phyloP scores from a whole-genome alignment of 257 asterid species.

The Solanum rostratum region DNA sequence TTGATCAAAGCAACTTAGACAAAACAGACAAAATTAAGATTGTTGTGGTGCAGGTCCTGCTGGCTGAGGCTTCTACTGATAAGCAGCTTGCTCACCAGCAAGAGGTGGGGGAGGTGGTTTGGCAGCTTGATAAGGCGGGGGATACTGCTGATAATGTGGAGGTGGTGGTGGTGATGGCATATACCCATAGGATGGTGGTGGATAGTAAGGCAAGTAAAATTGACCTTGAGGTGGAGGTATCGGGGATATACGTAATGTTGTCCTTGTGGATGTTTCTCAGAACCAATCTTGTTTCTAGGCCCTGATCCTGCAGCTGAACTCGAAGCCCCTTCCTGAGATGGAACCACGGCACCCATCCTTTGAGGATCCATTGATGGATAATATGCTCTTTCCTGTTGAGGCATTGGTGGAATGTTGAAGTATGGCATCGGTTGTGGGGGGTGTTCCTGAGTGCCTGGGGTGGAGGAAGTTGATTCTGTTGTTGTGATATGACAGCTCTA shows the following conservation, averaged over 20 bases:
- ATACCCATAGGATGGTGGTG: constrained; percentile 52
- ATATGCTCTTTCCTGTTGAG: constrained; percentile 64
- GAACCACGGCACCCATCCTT: constrained; percentile 77
- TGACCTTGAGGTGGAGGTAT: constrained; percentile 65
- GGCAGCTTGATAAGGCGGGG: constrained; percentile 36
- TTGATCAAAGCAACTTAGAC: background rate
- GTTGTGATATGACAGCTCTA: constrained; percentile 84
- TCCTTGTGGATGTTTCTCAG: constrained; percentile 29
- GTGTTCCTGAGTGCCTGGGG: constrained; percentile 41
- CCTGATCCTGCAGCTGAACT: constrained; percentile 44
- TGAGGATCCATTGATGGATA: constrained; percentile 99
- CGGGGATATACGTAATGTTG: constrained; percentile 43
- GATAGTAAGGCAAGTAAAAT: constrained; percentile 58
- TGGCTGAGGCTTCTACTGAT: constrained; percentile 30
- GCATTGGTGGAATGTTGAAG: constrained; percentile 76
- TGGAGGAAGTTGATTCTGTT: constrained; percentile 63
- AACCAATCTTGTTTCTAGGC: constrained; percentile 28
- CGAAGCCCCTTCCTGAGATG: constrained; percentile 65
- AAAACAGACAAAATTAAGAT: background rate
- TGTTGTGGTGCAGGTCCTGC: constrained; percentile 20
- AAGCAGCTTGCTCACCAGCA: constrained; percentile 24
- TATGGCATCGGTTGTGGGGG: constrained; percentile 61
- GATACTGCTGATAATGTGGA: constrained; percentile 40
- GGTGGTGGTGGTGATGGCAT: constrained; percentile 51
- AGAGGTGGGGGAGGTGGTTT: constrained; percentile 45